These are phyloP conservation scores for Lachancea cidri DNA, from an alignment of 805 yeast species.

Conservation along the genomic window DNA sequence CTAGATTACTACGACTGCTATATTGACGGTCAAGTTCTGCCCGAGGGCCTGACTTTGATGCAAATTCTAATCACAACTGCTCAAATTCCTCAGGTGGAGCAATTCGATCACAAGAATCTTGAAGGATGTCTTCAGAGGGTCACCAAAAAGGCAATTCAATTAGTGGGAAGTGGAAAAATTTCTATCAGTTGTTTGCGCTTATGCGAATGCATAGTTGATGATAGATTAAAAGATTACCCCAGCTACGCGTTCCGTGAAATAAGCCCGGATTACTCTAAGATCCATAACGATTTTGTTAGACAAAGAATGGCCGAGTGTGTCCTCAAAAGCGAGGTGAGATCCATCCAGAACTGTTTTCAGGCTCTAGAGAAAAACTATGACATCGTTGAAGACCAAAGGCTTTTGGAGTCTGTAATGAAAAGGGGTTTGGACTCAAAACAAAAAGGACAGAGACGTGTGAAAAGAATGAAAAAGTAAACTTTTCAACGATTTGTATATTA, in stretches of 20 bases:
- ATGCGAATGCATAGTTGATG: conserved; percentile 24
- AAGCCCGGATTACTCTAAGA: conserved; percentile 12
- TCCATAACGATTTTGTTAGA: conserved; percentile 26
- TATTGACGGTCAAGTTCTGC: conserved; percentile 48
- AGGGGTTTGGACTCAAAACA: conserved; percentile 32
- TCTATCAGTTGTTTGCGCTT: conserved; percentile 35
- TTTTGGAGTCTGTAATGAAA: conserved; percentile 55
- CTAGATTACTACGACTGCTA: conserved; percentile 62
- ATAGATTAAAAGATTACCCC: conserved; percentile 46
- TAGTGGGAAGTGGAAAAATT: conserved; percentile 46
- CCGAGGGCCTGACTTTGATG: conserved; percentile 52
- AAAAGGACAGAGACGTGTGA: conserved; percentile 21
- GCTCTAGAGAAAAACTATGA: conserved; percentile 31
- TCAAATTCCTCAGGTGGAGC: conserved; percentile 22
- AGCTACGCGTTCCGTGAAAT: conserved; percentile 26
- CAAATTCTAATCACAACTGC: conserved; percentile 45
- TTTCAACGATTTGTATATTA: not conserved
- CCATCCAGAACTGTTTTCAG: conserved; percentile 40
- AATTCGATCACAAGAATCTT: conserved; percentile 17
- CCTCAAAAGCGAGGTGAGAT: conserved; percentile 48
- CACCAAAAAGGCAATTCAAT: conserved; percentile 55
- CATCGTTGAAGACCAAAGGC: conserved; percentile 53
- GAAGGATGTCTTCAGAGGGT: conserved; percentile 42
- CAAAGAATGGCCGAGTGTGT: conserved; percentile 50
- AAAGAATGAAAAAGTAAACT: conserved; percentile 19